phyloP scores from a whole-genome alignment of 2,329 filamentous ascomycete species.

The Colletotrichum sp. region DNA sequence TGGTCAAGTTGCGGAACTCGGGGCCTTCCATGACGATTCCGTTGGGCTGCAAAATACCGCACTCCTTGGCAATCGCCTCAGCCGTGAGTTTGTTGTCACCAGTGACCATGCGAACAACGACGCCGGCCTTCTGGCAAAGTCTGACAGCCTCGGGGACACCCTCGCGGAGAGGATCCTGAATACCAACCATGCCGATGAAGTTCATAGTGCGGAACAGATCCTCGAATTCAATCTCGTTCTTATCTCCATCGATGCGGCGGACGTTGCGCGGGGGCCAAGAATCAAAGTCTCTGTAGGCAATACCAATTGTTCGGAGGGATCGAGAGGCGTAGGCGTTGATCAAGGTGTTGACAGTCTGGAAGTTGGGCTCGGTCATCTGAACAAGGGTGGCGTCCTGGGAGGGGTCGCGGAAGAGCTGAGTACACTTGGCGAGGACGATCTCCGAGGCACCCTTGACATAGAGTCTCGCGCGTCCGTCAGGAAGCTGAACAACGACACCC shows the following conservation, averaged over 20 bases:
- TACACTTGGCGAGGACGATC: constrained; percentile 64
- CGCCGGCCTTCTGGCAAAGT: constrained; percentile 76
- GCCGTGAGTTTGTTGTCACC: constrained; percentile 83
- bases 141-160: constrained; percentile 77
- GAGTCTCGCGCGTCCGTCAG: constrained; percentile 56
- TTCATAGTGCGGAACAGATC: constrained; percentile 70
- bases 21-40: constrained; percentile 80
- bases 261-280: constrained; percentile 78
- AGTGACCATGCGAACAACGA: constrained; percentile 84
- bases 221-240: constrained; percentile 67
- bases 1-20: constrained; percentile 74
- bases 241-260: constrained; percentile 57
- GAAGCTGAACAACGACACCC: constrained; percentile 60
- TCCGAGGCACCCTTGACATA: constrained; percentile 70
- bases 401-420: constrained; percentile 54
- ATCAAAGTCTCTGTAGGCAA: constrained; percentile 84
- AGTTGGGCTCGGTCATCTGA: constrained; percentile 56
- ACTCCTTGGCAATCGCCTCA: constrained; percentile 78
- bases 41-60: constrained; percentile 72
- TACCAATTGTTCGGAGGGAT: constrained; percentile 83
- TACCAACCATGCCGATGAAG: constrained; percentile 75
- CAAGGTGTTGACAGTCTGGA: constrained; percentile 62
- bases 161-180: constrained; percentile 78
- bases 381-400: constrained; percentile 45
- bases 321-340: constrained; percentile 80